A percentile compares a stretch with the other conserved stretches of the same genome.
Conservation (phyloP, 2,329 filamentous ascomycete species). For the Davidsoniella australis region DNA sequence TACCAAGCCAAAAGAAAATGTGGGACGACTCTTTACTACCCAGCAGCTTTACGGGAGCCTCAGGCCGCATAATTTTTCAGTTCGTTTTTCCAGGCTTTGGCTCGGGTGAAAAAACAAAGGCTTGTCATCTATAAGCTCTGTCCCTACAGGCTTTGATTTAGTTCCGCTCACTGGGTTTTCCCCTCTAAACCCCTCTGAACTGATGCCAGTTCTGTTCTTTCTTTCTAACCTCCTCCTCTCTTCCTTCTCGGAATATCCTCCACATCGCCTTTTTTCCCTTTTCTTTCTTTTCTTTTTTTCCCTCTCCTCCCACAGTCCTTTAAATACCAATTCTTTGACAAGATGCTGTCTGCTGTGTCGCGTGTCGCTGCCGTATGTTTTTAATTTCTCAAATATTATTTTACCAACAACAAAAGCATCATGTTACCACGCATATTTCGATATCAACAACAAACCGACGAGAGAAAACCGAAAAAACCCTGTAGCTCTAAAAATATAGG, state of each 20-base stretch:
- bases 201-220: background rate
- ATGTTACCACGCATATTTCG: background rate
- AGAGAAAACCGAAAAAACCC: too few relatives aligned
- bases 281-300: background rate
- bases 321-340: background rate
- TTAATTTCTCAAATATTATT: background rate
- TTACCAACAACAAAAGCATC: background rate
- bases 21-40: background rate
- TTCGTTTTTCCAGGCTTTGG: too few relatives aligned
- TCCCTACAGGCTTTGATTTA: too few relatives aligned
- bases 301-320: background rate
- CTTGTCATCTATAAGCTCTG: background rate
- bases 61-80: background rate
- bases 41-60: conserved; percentile 1
- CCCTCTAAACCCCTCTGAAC: background rate
- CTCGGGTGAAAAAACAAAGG: background rate
- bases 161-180: background rate
- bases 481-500: too few relatives aligned
- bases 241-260: background rate
- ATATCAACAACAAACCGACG: too few relatives aligned
- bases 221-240: background rate
- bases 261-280: background rate
- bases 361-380: conserved; percentile 11
- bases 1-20: background rate
- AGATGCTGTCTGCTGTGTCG: conserved; percentile 11